These are phyloP conservation scores for Diaporthe eres DNA, from an alignment of 2,329 filamentous ascomycete species.

Conservation along the genomic window DNA sequence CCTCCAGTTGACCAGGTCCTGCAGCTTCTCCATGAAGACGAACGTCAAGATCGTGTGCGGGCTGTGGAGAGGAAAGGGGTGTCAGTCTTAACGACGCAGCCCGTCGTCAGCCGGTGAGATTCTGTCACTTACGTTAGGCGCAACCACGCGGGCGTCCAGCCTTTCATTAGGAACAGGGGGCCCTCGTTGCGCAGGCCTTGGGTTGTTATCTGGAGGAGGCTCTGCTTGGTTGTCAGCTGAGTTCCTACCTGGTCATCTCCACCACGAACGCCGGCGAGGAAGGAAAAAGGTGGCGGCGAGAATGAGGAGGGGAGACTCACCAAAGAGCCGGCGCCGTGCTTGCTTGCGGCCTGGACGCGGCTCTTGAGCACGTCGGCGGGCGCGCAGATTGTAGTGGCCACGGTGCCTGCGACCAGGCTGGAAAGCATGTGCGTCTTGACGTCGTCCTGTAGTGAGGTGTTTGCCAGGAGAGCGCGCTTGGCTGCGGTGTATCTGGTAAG, in stretches of 20 bases:
- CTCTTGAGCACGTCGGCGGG: slow-evolving; percentile 62
- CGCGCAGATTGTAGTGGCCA: slow-evolving; percentile 61
- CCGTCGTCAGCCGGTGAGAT: no score
- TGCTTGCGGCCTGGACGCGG: slow-evolving; percentile 54
- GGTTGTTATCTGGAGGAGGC: slow-evolving; percentile 52
- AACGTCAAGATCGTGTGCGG: slow-evolving; percentile 62
- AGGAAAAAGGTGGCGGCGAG: neutral
- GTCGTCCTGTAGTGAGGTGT: slow-evolving; percentile 53
- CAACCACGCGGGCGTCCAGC: slow-evolving; percentile 62
- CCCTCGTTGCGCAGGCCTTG: slow-evolving; percentile 56
- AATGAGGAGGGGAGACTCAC: neutral
- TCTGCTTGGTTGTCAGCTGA: slow-evolving; percentile 42
- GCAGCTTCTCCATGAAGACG: slow-evolving; percentile 61
- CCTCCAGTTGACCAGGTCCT: slow-evolving; percentile 48
- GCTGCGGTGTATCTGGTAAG: slow-evolving; percentile 50
- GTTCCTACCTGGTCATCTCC: no score
- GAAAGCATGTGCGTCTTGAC: slow-evolving; percentile 57
- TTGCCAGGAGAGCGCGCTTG: slow-evolving; percentile 51
- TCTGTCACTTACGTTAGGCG: slow-evolving; percentile 54
- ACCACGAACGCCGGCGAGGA: neutral
- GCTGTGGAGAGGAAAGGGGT: slow-evolving; percentile 42
- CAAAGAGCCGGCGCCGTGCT: slow-evolving; percentile 37
- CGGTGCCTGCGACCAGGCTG: slow-evolving; percentile 59
- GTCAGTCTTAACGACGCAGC: neutral
- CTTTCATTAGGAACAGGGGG: slow-evolving; percentile 59